Percentiles rank a stretch among this genome's conserved stretches.
Conservation (phyloP, 2,329 filamentous ascomycete species). For the Aureobasidium sp. region DNA sequence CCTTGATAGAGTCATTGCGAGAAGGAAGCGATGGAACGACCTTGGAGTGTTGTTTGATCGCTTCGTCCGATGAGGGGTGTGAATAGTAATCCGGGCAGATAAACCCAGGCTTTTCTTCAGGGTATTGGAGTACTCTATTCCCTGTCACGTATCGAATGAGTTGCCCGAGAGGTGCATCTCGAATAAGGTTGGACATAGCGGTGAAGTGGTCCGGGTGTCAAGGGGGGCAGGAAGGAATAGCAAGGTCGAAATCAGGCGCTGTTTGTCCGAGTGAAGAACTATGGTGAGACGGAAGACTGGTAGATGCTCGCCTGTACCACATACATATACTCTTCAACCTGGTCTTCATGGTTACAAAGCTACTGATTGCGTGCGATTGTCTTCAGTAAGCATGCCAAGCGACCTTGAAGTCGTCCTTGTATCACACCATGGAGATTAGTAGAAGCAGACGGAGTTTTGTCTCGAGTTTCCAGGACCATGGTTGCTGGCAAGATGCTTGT, state of each 20-base stretch:
- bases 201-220: neutral
- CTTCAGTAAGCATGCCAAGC: constrained; percentile 4
- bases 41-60: neutral
- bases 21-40: neutral
- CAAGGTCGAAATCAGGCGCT: too few relatives aligned
- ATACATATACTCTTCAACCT: neutral
- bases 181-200: constrained; percentile 28
- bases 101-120: constrained; percentile 48
- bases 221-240: too few relatives aligned
- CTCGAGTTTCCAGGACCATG: neutral
- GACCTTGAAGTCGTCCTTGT: neutral
- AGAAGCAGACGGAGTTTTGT: neutral
- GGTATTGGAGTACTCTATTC: constrained; percentile 36
- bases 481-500: neutral
- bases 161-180: constrained; percentile 41
- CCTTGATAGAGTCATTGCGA: neutral
- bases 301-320: neutral
- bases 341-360: neutral
- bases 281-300: neutral
- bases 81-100: constrained; percentile 39
- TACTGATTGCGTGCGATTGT: constrained; percentile 5
- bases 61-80: constrained; percentile 13
- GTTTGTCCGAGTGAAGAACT: too few relatives aligned
- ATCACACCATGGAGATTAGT: neutral
- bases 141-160: constrained; percentile 35